Base-by-base conservation (phyloP, 2,329 filamentous ascomycete genomes). In the Paecilomyces sp. region DNA sequence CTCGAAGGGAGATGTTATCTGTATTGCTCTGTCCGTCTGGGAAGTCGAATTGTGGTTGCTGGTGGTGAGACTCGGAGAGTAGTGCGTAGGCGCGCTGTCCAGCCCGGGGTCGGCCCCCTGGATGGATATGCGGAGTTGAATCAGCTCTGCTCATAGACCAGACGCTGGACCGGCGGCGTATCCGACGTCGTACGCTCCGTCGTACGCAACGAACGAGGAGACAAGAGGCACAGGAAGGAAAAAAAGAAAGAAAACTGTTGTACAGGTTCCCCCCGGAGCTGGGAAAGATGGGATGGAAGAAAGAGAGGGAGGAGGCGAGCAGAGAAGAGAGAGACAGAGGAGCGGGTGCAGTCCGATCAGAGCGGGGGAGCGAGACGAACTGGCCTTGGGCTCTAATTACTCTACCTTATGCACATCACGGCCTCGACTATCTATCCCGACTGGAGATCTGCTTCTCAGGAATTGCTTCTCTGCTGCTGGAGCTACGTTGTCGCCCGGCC, bases 191-290 rank as follows among this genome's bases (percentile, higher is more conserved):
- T 47, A 47, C 41, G 41, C 41, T 47, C 41, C 41, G 41, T 24
- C n/a, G 34, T n/a, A 57, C 51, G 47, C 28, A 58, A 54, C 30
- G 55, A 41, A 53, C 18, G 56, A 60, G 28, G 25, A 56, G 41
- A 62, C n/a, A 55, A 22, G 55, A 50, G 67, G 66, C 22, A 64
- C 64, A 68, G 67, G 64, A 66, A 58, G 47, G 15, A 69, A 63
- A 64, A 64, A 60, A 62, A 63, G 15, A 69, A 63, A 64, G 64
- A 60, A 62, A 63, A 63, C 51, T 70, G 70, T 67, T 70, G 67
- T 71, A 71, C 68, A 72, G 63, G 61, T 56, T 50, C 57, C 25
- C 25, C 25, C 36, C 31, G 51, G 56, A 55, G 63, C 59, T 34
- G 56, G 55, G 60, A 58, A 59, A 61, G 51, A 62, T 47, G 62